Conservation (phyloP, 2,329 filamentous ascomycete species). For the Teratosphaeria gauchensis region DNA sequence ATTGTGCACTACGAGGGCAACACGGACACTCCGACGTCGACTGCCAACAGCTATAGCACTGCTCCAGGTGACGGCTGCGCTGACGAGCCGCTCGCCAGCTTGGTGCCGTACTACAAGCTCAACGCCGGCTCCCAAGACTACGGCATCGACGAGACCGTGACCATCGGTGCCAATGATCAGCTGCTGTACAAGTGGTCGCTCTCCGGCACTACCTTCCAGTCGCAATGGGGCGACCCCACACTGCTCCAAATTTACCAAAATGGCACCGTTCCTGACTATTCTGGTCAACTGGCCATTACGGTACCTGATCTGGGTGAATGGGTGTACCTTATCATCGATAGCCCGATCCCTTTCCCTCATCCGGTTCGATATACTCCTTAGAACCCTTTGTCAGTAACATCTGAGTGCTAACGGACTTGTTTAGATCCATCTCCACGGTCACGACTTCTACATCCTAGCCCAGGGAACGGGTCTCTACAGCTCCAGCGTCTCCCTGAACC, state of each 20-base stretch:
- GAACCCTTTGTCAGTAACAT: too few relatives aligned
- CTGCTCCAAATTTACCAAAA: constrained; percentile 25
- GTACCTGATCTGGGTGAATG: constrained; percentile 26
- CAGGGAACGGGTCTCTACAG: constrained; percentile 19
- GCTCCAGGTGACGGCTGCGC: constrained; percentile 21
- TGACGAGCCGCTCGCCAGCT: constrained; percentile 30
- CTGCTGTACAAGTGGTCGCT: constrained; percentile 34
- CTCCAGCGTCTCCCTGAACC: constrained; percentile 23
- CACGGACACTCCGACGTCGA: constrained; percentile 20
- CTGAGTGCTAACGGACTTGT: too few relatives aligned
- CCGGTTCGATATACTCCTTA: neutral
- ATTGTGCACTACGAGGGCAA: constrained; percentile 28
- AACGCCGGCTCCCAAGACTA: constrained; percentile 16
- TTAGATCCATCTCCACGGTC: constrained; percentile 29
- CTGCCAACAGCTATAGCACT: constrained; percentile 21
- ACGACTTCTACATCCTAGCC: constrained; percentile 28
- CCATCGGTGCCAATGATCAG: constrained; percentile 27
- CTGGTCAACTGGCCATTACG: constrained; percentile 28
- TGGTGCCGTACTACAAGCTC: constrained; percentile 26
- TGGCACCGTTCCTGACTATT: constrained; percentile 25
- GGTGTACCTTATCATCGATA: constrained; percentile 38
- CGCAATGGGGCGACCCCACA: constrained; percentile 31
- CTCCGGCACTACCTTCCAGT: constrained; percentile 30
- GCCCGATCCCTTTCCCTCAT: constrained; percentile 28
- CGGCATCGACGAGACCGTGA: constrained; percentile 23